Conservation (phyloP, 176 grass and related monocot species). For the bread wheat (Triticum aestivum) region IWGSC_CS_RefSeq_v2.1 NC_057805.1:109137633-109138132, state of each 20-base stretch:
- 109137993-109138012: not conserved
- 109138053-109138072: not conserved
- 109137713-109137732: constrained; percentile 15
- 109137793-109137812: constrained; percentile 1
- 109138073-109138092: constrained; percentile 20
- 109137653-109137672: not conserved
- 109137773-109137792: not conserved
- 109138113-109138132: not conserved
- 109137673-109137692: not conserved
- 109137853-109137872: not conserved
- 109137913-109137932: not conserved
- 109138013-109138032: not conserved
- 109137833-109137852: constrained; percentile 7
- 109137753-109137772: not conserved
- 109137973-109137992: not conserved
- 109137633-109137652: too few relatives aligned
- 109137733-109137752: not conserved
- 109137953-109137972: not conserved
- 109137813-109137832: not conserved
- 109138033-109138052: not conserved
- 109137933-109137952: not conserved
- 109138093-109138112: not conserved
- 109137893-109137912: not conserved
- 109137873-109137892: not conserved
- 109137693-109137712: not conserved